Conservation (phyloP, 2,329 filamentous ascomycete species). For the Aspergillus pseudoterreus region DNA sequence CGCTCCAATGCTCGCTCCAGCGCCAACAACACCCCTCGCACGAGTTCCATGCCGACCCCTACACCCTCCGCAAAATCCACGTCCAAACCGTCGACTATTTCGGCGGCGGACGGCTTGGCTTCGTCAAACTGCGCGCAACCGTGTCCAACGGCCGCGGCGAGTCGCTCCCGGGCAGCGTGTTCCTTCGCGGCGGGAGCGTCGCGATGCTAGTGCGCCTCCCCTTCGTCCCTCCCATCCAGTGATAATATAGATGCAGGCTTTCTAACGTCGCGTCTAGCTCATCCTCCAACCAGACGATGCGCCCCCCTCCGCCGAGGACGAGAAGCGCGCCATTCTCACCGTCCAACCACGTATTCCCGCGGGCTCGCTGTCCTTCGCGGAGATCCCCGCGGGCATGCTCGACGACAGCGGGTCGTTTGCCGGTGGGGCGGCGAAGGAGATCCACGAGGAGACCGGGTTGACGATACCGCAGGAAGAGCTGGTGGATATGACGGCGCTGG, state of each 20-base stretch:
- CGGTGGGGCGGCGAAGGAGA: conserved; percentile 55
- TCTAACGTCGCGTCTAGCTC: conserved; percentile 35
- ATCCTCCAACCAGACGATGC: conserved; percentile 53
- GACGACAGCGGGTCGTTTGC: conserved; percentile 53
- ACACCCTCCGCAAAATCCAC: conserved; percentile 49
- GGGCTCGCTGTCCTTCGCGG: conserved; percentile 51
- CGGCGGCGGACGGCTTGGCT: conserved; percentile 47
- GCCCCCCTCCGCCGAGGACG: conserved; percentile 34
- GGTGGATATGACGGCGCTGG: conserved; percentile 52
- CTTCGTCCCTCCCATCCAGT: not conserved
- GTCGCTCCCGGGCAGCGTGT: conserved; percentile 54
- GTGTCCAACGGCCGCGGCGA: conserved; percentile 52
- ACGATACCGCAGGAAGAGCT: conserved; percentile 48
- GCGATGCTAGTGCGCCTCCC: conserved; percentile 47
- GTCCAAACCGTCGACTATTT: conserved; percentile 56
- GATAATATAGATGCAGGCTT: not conserved
- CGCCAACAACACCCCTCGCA: conserved; percentile 46
- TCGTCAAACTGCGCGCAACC: conserved; percentile 53
- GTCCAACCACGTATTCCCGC: conserved; percentile 57
- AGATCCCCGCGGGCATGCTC: conserved; percentile 60
- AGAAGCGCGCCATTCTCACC: conserved; percentile 52
- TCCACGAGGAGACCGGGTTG: conserved; percentile 56
- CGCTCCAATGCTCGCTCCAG: conserved; percentile 46
- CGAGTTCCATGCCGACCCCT: conserved; percentile 51
- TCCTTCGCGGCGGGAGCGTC: conserved; percentile 57